Base-by-base conservation (phyloP, 73 alveolate genomes). In the Paramecium primaurelia region DNA sequence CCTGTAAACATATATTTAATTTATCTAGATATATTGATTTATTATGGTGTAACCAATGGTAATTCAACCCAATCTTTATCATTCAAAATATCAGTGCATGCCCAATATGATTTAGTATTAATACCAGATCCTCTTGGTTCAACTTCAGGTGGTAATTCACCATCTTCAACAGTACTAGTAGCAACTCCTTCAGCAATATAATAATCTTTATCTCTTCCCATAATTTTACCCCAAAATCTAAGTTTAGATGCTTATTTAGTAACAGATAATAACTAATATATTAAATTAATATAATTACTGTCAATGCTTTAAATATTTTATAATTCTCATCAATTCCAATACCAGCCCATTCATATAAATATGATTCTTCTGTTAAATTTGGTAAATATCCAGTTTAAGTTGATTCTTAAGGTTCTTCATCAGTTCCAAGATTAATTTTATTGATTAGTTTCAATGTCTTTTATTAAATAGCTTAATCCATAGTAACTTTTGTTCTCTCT, bases 71-170 rank as follows among this genome's bases (percentile, higher is more conserved):
- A 98, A 92, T 97, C 98, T 51, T 93, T 51, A 51, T 51, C 98
- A 25, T 94, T 92, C 42, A 97, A 73, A 0, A 88, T 59, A 86
- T 95, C 94, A 86, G 96, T 96, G 45, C 99, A 92, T 42, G 96
- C 99, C 98, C 98, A 98, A 92, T 93, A 98, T 12, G 97, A 98
- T 83, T 93, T 88, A 87, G 93, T 92, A 93, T 98, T 98, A 8
- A 95, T 95, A 11, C 99, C 99, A 45, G 92, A 96, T 77, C 99
- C 99, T 94, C 99, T 98, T 71, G 94, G 92, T 86, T 98, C 99
- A 93, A 94, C 93, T 84, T 97, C 98, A 26, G 84, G 92, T 51
- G 96, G 94, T 89, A 88, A 71, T 58, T 96, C 94, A 42, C 88
- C 95, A 73, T 84, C 93, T 26, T 98, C 97, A 73, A 93, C 99